Percentiles rank a stretch among this genome's conserved stretches.
Evolutionary conservation across 148 eudicot genomes (phyloP).

Genomic region (Cornus kousa): DNA sequence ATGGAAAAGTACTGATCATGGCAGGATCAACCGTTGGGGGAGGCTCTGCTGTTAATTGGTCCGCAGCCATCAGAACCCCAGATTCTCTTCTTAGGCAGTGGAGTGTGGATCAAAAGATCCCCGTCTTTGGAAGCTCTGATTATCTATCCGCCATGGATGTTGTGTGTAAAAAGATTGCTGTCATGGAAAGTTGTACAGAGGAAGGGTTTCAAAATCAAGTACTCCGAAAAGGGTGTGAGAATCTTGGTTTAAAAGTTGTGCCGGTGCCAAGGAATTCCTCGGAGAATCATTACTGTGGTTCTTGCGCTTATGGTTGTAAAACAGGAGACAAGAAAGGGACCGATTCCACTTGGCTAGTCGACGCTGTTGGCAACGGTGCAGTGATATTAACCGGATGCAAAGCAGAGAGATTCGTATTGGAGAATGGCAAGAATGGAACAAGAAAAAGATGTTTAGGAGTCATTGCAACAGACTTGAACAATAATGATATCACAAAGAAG

Average conservation of each 20-base stretch:
- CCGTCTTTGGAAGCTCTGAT: slow-evolving; percentile 42
- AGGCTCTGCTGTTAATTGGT: slow-evolving; percentile 87
- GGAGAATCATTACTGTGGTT: slow-evolving; percentile 75
- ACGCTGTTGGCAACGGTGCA: slow-evolving; percentile 59
- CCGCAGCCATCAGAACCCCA: slow-evolving; percentile 79
- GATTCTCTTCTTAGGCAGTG: slow-evolving; percentile 59
- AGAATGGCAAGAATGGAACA: slow-evolving; percentile 18
- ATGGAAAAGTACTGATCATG: slow-evolving; percentile 58
- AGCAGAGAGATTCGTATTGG: slow-evolving; percentile 54
- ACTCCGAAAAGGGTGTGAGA: slow-evolving; percentile 69
- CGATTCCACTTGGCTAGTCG: slow-evolving; percentile 80
- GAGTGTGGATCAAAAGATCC: slow-evolving; percentile 48
- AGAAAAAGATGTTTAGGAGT: slow-evolving; percentile 60
- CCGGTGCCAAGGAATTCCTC: slow-evolving; percentile 56
- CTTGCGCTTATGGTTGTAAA: slow-evolving; percentile 74
- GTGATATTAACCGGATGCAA: slow-evolving; percentile 66
- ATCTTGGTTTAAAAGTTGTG: slow-evolving; percentile 63
- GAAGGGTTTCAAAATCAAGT: slow-evolving; percentile 82
- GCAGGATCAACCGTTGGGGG: slow-evolving; percentile 90
- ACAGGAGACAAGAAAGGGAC: slow-evolving; percentile 82
- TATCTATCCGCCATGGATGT: slow-evolving; percentile 69
- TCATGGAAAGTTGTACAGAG: slow-evolving; percentile 42
- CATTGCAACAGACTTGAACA: slow-evolving; percentile 33
- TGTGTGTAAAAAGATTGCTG: slow-evolving; percentile 70
- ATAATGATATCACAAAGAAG: slow-evolving; percentile 46